Base-by-base conservation (phyloP, 2,329 filamentous ascomycete species). In the Stagonosporopsis vannaccii region DNA sequence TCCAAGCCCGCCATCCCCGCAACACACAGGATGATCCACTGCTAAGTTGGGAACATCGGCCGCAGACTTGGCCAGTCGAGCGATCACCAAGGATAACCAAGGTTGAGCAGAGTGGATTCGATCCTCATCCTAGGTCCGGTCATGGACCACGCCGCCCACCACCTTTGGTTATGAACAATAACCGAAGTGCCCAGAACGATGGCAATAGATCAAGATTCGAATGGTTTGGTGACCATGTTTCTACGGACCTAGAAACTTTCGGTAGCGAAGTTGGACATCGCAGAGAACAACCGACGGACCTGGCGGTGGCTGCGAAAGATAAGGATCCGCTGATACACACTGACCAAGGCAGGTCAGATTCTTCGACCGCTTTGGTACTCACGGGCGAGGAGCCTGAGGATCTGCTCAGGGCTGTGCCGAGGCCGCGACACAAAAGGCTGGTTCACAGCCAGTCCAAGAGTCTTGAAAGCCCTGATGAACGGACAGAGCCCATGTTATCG, bases 131-230 rank as follows among this genome's bases (percentile, higher is more conserved):
- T 4, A 25, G 19, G 13, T 47, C 22, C 5, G 19, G 42, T 8
- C 32, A 26, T 23, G 41, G 42, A 6, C 41, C 28, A 15, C 53
- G 46, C n/a, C 47, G 42, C 19, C 53, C 53, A 15, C 40, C 40
- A 9, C 19, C 26, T n/a, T 35, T 26, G 39, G 6, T 20, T 7
- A 9, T n/a, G 6, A 5, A 15, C 32, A 6, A 19, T 15, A 26
- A 8, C 30, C 17, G n/a, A 17, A 6, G 28, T 2, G n/a, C 5
- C 2, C n/a, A 32, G 12, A 3, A 6, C 6, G 22, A 12, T 6
- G 19, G 19, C 20, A n/a, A 11, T 26, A 26, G n/a, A 15, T 25
- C 9, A 5, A 13, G 2, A 6, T 26, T 49, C 12, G 23, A 36
- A 20, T 26, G 32, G 2, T 28, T 46, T 17, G 11, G 28, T 22